A percentile compares a stretch with the other conserved stretches of the same genome.
phyloP scores from a whole-genome alignment of 2,329 filamentous ascomycete genomes.

The Fusarium compactum region DNA sequence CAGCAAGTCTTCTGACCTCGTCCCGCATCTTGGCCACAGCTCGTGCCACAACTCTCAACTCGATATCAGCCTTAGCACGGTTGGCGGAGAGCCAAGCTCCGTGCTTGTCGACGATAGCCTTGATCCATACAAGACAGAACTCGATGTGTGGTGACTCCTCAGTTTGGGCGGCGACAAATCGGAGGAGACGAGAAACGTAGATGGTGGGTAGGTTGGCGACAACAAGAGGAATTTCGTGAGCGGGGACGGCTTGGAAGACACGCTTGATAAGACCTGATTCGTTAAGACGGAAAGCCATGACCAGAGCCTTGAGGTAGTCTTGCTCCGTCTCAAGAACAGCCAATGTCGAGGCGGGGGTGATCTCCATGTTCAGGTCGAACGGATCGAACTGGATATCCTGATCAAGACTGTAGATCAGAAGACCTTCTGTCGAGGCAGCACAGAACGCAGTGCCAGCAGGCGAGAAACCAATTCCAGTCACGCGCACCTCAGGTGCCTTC shows the following conservation, averaged over 20 bases:
- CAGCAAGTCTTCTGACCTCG: slow-evolving; percentile 84
- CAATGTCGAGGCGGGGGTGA: slow-evolving; percentile 89
- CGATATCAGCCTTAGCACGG: slow-evolving; percentile 81
- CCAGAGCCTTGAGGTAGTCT: slow-evolving; percentile 90
- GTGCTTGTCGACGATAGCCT: slow-evolving; percentile 83
- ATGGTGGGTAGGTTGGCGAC: slow-evolving; percentile 84
- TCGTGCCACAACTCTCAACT: slow-evolving; percentile 84
- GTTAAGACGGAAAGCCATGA: slow-evolving; percentile 98
- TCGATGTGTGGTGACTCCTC: slow-evolving; percentile 94
- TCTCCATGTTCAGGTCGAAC: slow-evolving; percentile 93
- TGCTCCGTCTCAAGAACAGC: slow-evolving; percentile 73
- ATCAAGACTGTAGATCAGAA: slow-evolving; percentile 94
- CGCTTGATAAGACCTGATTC: slow-evolving; percentile 83
- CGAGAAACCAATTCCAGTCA: slow-evolving; percentile 86
- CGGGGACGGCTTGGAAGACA: slow-evolving; percentile 87
- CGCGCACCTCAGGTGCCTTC: slow-evolving; percentile 83
- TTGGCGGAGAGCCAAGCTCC: slow-evolving; percentile 88
- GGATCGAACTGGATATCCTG: slow-evolving; percentile 89
- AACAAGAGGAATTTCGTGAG: slow-evolving; percentile 79
- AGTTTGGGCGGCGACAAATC: slow-evolving; percentile 87
- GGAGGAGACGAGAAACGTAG: slow-evolving; percentile 86
- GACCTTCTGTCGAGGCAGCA: slow-evolving; percentile 92
- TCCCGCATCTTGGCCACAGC: slow-evolving; percentile 84
- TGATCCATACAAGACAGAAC: slow-evolving; percentile 94
- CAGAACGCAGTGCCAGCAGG: slow-evolving; percentile 93